Base-by-base conservation (phyloP, 2,329 filamentous ascomycete species). In the Rhinocladiella mackenziei region DNA sequence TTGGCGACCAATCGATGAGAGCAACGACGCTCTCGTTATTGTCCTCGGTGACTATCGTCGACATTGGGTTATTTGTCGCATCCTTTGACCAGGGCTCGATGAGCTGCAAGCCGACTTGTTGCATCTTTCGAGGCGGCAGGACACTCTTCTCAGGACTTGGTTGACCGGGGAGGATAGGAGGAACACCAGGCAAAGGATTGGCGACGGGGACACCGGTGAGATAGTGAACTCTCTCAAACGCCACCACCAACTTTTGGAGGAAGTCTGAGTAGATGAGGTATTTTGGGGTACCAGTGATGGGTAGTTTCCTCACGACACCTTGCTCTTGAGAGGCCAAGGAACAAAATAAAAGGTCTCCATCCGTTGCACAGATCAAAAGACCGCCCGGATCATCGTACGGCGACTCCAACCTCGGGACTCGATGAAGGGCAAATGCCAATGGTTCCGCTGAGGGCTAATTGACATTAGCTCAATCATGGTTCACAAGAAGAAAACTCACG, bases 181-280 rank as follows among this genome's bases (percentile, higher is more conserved):
- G n/a, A n/a, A n/a, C n/a, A n/a, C n/a, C n/a, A n/a, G n/a, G n/a
- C n/a, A n/a, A n/a, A n/a, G n/a, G n/a, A n/a, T n/a, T n/a, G n/a
- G n/a, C n/a, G n/a, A n/a, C n/a, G 20, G 17, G 17, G 15, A 13
- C 20, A 18, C 37, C 26, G n/a, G n/a, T n/a, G 13, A 43, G 18
- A 17, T 43, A 3, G 54, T 56, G 14, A 54, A 26, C 25, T 29
- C 39, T 54, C 26, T 58, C 62, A 48, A 68, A 75, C 15, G 72
- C 72, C 9, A 75, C 69, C 22, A 79, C 66, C 19, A 80, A 62
- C 47, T 68, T 69, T 9, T 66, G 63, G 7, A 75, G 57, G 37
- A 64, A 60, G 9, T 62, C 56, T 7, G 73, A 70, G 56, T 74
- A 76, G 7, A 67, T 58, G 7, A 75, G 43, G 43, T 63, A 64